Evolutionary conservation across 495 filamentous ascomycete genomes (phyloP).

Genomic region (Neurospora africana): DNA sequence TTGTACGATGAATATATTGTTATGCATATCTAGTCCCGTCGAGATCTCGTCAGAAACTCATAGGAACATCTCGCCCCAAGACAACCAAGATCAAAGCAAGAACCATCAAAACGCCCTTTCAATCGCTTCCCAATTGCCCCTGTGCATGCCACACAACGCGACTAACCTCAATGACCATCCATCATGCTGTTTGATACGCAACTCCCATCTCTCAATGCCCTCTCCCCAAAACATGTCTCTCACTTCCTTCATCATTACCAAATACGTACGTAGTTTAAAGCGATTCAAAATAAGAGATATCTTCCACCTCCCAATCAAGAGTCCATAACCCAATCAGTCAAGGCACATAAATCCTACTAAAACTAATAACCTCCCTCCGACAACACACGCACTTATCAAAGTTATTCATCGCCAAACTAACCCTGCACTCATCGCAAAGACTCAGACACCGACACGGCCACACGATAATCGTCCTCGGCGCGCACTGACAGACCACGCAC

Average conservation of each 20-base stretch:
- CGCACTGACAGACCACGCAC: slow-evolving; percentile 86
- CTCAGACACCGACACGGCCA: slow-evolving; percentile 96
- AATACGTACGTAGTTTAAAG: not conserved
- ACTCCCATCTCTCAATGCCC: not conserved
- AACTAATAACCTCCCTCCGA: slow-evolving; percentile 73
- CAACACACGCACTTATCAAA: slow-evolving; percentile 94
- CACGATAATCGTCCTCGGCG: slow-evolving; percentile 79
- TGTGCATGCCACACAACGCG: not conserved
- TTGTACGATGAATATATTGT: not conserved
- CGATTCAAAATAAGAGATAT: not conserved
- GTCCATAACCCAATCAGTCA: slow-evolving; percentile 33
- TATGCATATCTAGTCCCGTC: not conserved
- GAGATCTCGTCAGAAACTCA: not conserved
- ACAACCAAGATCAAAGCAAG: not conserved
- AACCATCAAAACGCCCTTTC: not conserved
- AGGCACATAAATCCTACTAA: slow-evolving; percentile 83
- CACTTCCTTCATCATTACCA: not conserved
- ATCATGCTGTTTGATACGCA: not conserved
- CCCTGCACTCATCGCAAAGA: slow-evolving; percentile 87
- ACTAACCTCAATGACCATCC: not conserved
- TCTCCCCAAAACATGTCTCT: not conserved
- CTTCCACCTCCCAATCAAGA: not conserved
- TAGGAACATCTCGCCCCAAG: not conserved
- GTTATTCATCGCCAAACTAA: slow-evolving; percentile 92
- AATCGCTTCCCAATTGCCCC: not conserved